Evolutionary conservation across 2,329 filamentous ascomycete genomes (phyloP), one percentile per base, ranked within the genome.

Genomic region (Claviceps sp.): DNA sequence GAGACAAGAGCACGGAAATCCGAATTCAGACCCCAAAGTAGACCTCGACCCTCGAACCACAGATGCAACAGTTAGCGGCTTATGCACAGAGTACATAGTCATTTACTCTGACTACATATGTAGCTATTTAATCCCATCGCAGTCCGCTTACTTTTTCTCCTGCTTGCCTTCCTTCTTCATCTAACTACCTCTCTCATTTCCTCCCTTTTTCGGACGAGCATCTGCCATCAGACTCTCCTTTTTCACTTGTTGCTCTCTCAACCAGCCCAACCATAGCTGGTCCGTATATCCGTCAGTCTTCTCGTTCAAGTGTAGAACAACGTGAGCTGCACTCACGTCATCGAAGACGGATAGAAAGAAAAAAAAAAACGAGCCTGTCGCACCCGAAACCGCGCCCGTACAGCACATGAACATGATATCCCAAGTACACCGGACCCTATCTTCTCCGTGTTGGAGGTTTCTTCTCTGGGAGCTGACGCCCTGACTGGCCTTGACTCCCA

Each of bases 381-480:
- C 36, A 48, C 55, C 46, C 3, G 9, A 9, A 29, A 11, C 29
- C 1, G 9, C 29, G 9, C 29, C 29, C 9, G 29, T 34, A 34
- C 29, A 57, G 56, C 59, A 51, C 56, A 60, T 57, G 66, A 69
- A 68, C 64, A 70, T 70, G 67, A 68, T 60, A 65, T 60, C 62
- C 57, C 64, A 66, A 63, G 61, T 59, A 57, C 60, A 57, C 55
- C 63, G 64, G 52, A 62, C 64, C 61, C 63, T 60, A 60, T 62
- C 62, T 61, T 69, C 66, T 68, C 66, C 67, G 59, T 62, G 61
- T 58, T 62, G 67, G 67, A 70, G 67, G 56, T 66, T 69, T 53
- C 60, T 67, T 53, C 67, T 66, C 55, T 65, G 66, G 67, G 61
- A 64, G 54, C 57, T 62, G 59, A 66, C 66, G 55, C 66, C 66